phyloP scores from a whole-genome alignment of 1,284 basidiomycete species.

The Papiliotrema nemorosa region DNA sequence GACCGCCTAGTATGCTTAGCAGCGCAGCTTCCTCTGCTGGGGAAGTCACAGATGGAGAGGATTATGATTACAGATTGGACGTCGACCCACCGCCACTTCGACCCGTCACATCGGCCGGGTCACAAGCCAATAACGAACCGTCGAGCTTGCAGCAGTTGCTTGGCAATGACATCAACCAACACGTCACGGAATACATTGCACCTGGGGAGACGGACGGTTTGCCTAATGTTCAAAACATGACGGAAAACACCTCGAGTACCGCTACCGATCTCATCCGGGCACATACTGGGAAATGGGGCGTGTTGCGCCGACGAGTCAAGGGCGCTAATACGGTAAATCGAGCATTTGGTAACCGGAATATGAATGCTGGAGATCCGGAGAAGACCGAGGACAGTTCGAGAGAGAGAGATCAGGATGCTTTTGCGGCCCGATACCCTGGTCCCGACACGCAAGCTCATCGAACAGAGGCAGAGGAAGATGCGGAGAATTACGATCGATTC shows the following conservation, averaged over 20 bases:
- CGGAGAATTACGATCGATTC: not conserved
- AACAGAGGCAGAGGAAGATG: not conserved
- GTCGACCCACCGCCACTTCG: constrained; percentile 22
- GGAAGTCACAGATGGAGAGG: constrained; percentile 27
- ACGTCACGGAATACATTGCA: constrained; percentile 43
- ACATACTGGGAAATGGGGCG: constrained; percentile 47
- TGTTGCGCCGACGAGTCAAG: constrained; percentile 40
- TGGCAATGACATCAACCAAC: constrained; percentile 32
- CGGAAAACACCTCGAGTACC: constrained; percentile 16
- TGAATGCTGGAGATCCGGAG: constrained; percentile 20
- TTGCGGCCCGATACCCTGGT: constrained; percentile 28
- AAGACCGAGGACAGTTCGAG: constrained; percentile 20
- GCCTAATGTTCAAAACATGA: constrained; percentile 36
- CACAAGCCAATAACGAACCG: constrained; percentile 6
- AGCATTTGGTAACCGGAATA: constrained; percentile 16
- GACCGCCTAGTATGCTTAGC: constrained; percentile 23
- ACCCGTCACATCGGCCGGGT: constrained; percentile 4
- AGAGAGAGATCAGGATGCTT: constrained; percentile 20
- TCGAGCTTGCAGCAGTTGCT: constrained; percentile 17
- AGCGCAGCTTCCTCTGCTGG: constrained; percentile 17
- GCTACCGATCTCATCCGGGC: constrained; percentile 48
- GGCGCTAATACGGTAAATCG: constrained; percentile 21
- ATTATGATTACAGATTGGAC: constrained; percentile 49
- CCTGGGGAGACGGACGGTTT: constrained; percentile 51
- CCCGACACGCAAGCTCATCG: not conserved